A percentile compares a stretch with the other conserved stretches of the same genome.
Evolutionary conservation across 2,329 filamentous ascomycete genomes (phyloP).

Genomic region (Microsporum audouinii): DNA sequence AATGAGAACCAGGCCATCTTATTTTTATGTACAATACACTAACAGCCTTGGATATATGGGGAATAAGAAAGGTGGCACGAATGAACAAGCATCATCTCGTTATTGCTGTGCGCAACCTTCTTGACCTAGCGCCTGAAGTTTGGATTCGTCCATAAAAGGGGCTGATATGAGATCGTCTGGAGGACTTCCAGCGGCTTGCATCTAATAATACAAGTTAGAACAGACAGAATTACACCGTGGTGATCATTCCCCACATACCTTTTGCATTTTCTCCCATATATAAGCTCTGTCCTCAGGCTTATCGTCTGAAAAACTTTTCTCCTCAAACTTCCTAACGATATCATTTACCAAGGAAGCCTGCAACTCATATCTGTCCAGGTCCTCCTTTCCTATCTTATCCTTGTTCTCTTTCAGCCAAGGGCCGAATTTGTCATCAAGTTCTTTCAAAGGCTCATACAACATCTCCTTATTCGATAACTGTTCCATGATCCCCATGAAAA

Average conservation of each 20-base stretch:
- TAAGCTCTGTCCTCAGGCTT: slow-evolving; percentile 75
- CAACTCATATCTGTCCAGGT: slow-evolving; percentile 67
- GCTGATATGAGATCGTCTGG: slow-evolving; percentile 67
- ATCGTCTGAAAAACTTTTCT: slow-evolving; percentile 66
- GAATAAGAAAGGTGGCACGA: neutral
- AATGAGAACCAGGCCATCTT: neutral
- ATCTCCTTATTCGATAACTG: slow-evolving; percentile 98
- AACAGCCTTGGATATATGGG: neutral
- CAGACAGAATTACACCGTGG: neutral
- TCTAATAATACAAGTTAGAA: slow-evolving; percentile 44
- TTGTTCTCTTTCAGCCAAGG: slow-evolving; percentile 75
- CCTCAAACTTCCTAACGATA: slow-evolving; percentile 83
- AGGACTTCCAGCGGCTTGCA: slow-evolving; percentile 90
- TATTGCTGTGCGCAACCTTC: slow-evolving; percentile 55
- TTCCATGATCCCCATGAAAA: slow-evolving; percentile 98
- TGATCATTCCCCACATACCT: slow-evolving; percentile 46
- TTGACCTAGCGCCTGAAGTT: slow-evolving; percentile 56
- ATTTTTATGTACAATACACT: neutral
- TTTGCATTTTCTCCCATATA: slow-evolving; percentile 96
- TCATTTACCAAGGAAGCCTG: slow-evolving; percentile 70
- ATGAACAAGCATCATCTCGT: slow-evolving; percentile 7
- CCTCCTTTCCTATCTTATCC: slow-evolving; percentile 49
- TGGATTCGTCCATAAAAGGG: slow-evolving; percentile 59
- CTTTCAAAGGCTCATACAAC: slow-evolving; percentile 96
- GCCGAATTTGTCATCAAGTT: slow-evolving; percentile 84